These are phyloP conservation scores for Lactuca saligna DNA, from an alignment of 129 eudicot genomes.

Conservation along the genomic window DNA sequence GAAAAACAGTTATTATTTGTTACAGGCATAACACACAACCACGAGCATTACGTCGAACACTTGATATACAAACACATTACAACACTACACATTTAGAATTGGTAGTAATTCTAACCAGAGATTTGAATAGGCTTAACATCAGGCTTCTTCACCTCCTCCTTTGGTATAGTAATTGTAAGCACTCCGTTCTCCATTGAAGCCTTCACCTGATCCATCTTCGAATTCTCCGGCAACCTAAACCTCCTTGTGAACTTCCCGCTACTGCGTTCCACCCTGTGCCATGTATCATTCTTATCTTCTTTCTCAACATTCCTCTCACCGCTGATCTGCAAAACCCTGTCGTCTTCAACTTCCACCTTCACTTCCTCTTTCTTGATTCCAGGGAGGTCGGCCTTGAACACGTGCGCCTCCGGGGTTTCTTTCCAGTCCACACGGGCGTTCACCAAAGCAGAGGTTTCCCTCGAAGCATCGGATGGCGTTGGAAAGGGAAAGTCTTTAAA, in stretches of 20 bases:
- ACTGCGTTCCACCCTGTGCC: slow-evolving; percentile 45
- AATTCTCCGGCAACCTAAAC: slow-evolving; percentile 19
- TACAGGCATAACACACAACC: background rate
- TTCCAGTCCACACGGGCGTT: slow-evolving; percentile 40
- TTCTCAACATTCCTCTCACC: slow-evolving; percentile 42
- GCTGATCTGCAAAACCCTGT: slow-evolving; percentile 33
- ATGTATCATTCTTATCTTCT: slow-evolving; percentile 39
- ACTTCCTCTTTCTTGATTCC: slow-evolving; percentile 39
- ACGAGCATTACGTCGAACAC: slow-evolving; percentile 15
- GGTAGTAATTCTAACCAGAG: slow-evolving; percentile 19
- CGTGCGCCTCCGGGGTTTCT: slow-evolving; percentile 46
- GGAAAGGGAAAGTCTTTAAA: slow-evolving; percentile 27
- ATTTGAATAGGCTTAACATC: slow-evolving; percentile 22
- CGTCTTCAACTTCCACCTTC: slow-evolving; percentile 36
- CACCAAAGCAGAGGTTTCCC: slow-evolving; percentile 32
- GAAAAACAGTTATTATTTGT: too few species aligned
- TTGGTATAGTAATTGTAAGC: slow-evolving; percentile 22
- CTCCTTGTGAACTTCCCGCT: slow-evolving; percentile 38
- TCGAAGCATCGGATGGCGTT: background rate
- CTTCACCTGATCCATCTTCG: slow-evolving; percentile 23
- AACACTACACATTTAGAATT: background rate
- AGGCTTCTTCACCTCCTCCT: slow-evolving; percentile 20
- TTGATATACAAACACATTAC: background rate
- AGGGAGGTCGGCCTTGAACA: slow-evolving; percentile 43
- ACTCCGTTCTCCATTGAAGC: slow-evolving; percentile 30